Percentiles rank a stretch among this genome's conserved stretches.
Evolutionary conservation across 352 stramenopile genomes (phyloP).

Genomic region (Saprolegnia diclina): DNA sequence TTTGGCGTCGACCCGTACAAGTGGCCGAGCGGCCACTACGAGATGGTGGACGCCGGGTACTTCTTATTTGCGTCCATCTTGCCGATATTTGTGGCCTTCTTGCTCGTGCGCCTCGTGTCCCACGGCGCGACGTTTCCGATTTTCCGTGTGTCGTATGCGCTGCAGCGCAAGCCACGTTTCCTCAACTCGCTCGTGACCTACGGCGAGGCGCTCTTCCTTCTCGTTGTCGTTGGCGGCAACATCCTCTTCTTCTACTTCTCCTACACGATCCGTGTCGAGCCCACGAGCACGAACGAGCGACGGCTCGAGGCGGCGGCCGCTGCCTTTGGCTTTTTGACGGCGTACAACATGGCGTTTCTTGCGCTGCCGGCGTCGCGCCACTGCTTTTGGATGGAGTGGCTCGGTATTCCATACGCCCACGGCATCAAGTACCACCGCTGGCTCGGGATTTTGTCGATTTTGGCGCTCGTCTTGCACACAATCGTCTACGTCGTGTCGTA

Average conservation of each 20-base stretch:
- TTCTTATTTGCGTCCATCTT: slow-evolving; percentile 7
- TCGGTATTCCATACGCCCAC: slow-evolving; percentile 81
- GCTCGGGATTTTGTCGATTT: slow-evolving; percentile 69
- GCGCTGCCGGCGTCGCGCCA: slow-evolving; percentile 57
- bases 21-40: background rate
- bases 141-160: background rate
- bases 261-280: slow-evolving; percentile 29
- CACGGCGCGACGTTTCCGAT: background rate
- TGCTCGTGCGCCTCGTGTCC: background rate
- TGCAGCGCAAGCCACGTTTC: slow-evolving; percentile 10
- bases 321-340: slow-evolving; percentile 40
- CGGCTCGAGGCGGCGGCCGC: slow-evolving; percentile 21
- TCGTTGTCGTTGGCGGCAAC: slow-evolving; percentile 43
- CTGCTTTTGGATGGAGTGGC: slow-evolving; percentile 79
- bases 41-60: slow-evolving; percentile 4
- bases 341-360: slow-evolving; percentile 67
- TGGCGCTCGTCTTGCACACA: slow-evolving; percentile 58
- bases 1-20: slow-evolving; percentile 1
- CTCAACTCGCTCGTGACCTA: slow-evolving; percentile 31
- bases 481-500: slow-evolving; percentile 69
- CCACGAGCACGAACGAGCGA: background rate
- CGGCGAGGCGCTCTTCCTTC: slow-evolving; percentile 54
- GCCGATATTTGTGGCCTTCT: background rate
- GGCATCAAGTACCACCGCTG: slow-evolving; percentile 84
- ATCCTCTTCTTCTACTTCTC: slow-evolving; percentile 41